Conservation (phyloP, 2,329 filamentous ascomycete species). For the Triangularia setosa region DNA sequence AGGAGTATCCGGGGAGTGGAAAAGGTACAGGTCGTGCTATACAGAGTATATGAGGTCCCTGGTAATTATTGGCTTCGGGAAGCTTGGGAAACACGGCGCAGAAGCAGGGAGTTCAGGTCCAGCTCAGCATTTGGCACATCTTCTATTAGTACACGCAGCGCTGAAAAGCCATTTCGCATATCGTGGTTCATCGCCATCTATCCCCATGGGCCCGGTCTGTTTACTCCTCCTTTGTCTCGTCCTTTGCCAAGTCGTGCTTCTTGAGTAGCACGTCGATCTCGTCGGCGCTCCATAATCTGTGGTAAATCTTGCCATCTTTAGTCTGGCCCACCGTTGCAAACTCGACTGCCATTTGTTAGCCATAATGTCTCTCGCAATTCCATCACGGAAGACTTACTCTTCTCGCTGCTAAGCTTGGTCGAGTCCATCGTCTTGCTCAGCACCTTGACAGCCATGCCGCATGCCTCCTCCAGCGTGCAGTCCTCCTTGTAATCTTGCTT, state of each 20-base stretch:
- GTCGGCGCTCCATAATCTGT: slow-evolving; percentile 93
- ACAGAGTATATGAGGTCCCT: neutral
- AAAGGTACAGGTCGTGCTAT: neutral
- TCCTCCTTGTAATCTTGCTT: slow-evolving; percentile 99
- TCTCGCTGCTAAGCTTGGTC: slow-evolving; percentile 97
- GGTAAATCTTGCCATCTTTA: slow-evolving; percentile 93
- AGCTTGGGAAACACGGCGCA: slow-evolving; percentile 1
- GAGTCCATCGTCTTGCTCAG: slow-evolving; percentile 99
- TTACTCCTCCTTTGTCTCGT: slow-evolving; percentile 66
- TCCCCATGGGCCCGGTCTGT: neutral
- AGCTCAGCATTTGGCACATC: neutral
- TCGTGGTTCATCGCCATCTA: slow-evolving; percentile 3
- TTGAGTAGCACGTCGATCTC: slow-evolving; percentile 92
- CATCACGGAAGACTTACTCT: slow-evolving; percentile 65
- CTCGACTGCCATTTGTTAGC: slow-evolving; percentile 61
- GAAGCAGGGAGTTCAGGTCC: neutral
- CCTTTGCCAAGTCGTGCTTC: slow-evolving; percentile 92
- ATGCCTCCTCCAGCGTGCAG: slow-evolving; percentile 92
- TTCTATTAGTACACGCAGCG: slow-evolving; percentile 27
- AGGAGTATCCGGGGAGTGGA: too few relatives aligned
- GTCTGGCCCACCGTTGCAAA: slow-evolving; percentile 98
- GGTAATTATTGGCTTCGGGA: neutral
- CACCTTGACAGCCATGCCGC: slow-evolving; percentile 96
- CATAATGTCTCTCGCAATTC: neutral
- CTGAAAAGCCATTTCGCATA: slow-evolving; percentile 19